Evolutionary conservation across 371 early-diverging fungal species (phyloP), one percentile per base, ranked within the genome.

Genomic region (Lichtheimia hyalospora): DNA sequence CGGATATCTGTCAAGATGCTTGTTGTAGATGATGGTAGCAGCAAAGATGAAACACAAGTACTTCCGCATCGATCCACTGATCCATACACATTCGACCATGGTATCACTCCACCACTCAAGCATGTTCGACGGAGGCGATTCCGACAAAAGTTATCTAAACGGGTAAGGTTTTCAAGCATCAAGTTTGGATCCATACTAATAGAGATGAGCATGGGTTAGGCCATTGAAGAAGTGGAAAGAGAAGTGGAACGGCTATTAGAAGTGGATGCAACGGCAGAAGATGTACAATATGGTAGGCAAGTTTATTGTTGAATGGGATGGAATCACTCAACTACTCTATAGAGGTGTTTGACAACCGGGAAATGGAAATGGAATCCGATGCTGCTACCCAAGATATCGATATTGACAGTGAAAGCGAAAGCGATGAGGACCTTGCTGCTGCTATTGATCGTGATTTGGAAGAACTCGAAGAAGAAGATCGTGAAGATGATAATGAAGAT

Each of bases 71-170:
- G 68, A 64, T 24, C 68, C 61, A 51, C 77, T 39, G 75, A 79
- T 62, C 75, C 92, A 73, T 86, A 85, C 61, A 68, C 78, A 0
- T 90, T 83, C 73, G 89, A 89, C 0, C 91, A 96, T 74, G 99
- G 99, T 14, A 54, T 99, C 20, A 88, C 98, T n/a, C 89, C 94
- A 2, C 95, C 98, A 12, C 64, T 99, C 64, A 84, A 87, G 51
- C 85, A 93, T 71, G 95, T 91, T 2, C 84, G 96, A 49, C 90
- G 87, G 61, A 73, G 92, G 43, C 71, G 99, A 60, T 99, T 98
- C 67, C 73, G 98, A 63, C 92, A 91, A 70, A 87, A 96, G 39
- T 79, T 92, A n/a, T 90, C 93, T 0, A 92, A 92, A 68, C 77
- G 83, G 67, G 86, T 88, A 77, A 60, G n/a, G 72, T 62, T 34